phyloP scores from a whole-genome alignment of 768 basidiomycete genomes.

The Obba rivulosa region DNA sequence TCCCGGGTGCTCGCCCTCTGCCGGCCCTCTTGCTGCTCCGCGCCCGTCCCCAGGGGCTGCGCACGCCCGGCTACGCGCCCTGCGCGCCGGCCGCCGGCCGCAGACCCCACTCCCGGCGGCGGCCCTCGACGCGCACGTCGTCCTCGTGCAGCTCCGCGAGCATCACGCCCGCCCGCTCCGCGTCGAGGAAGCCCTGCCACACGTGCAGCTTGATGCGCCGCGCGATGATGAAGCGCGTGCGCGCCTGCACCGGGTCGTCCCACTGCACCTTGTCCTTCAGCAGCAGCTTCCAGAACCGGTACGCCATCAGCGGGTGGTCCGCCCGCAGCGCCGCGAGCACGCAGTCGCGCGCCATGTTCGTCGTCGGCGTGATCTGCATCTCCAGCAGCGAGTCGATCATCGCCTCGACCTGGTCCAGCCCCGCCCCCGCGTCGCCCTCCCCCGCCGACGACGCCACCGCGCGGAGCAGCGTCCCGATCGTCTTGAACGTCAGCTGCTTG shows the following conservation, averaged over 20 bases:
- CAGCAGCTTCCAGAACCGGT: constrained; percentile 52
- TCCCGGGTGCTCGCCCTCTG: no score
- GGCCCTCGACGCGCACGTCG: background rate
- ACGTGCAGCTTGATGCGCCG: constrained; percentile 26
- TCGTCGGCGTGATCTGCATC: constrained; percentile 33
- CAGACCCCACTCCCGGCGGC: constrained; percentile 3
- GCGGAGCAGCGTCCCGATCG: constrained; percentile 43
- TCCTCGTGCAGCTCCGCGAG: constrained; percentile 25
- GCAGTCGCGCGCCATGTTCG: constrained; percentile 47
- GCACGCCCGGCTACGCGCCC: background rate
- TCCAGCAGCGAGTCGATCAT: constrained; percentile 36
- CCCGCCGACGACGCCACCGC: constrained; percentile 26
- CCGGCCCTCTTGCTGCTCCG: no score
- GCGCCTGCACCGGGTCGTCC: constrained; percentile 41
- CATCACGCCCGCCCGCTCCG: constrained; percentile 22
- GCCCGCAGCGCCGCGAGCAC: constrained; percentile 44
- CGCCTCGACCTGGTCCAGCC: constrained; percentile 38
- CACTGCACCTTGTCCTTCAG: constrained; percentile 37
- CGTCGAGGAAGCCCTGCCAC: constrained; percentile 23
- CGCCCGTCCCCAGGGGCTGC: no score
- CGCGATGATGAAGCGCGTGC: constrained; percentile 38
- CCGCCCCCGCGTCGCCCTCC: constrained; percentile 14
- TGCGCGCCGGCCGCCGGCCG: background rate
- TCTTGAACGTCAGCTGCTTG: constrained; percentile 39
- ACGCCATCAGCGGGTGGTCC: constrained; percentile 47